Evolutionary conservation across 495 filamentous ascomycete species (phyloP), one percentile per base, ranked within the genome.

Genomic region (Penicillium egyptiacum): DNA sequence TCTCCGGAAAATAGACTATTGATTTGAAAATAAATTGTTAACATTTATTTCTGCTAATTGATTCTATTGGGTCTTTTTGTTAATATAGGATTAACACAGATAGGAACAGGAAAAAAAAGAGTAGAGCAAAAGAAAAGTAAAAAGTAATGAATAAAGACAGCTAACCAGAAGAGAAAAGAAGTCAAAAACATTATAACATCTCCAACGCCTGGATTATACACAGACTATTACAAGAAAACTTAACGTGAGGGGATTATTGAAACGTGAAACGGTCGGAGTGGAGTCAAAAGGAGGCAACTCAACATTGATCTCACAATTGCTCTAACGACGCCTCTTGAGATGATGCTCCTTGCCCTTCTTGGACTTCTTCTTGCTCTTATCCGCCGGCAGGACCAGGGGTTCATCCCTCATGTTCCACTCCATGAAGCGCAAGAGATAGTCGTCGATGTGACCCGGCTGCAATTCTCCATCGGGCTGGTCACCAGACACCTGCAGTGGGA

Each of bases 361-460:
- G 55, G 75, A 77, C 70, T 80, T 86, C 74, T 89, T 94, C 76
- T 85, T 89, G 70, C 84, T 91, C 72, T 89, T 91, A 64, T 92
- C 90, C 61, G 80, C 81, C 5, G 92, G 90, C 52, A 91, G 80
- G 56, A 91, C 86, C 49, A 96, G 79, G 26, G 88, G 86, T 55
- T 91, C 86, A 54, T 89, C 85, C 63, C 87, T 85, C 47, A 94
- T 78, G 67, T 92, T 85, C 77, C 80, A 85, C 57, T 88, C 80
- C 83, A 95, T 88, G 57, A 83, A 84, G 26, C 78, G 75, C 53
- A 97, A 73, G 83, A 98, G 90, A 66, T 91, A 96, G 41, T 93
- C 89, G 64, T 98, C 93, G 26, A 95, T 81, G 58, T 84, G 80
- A 31, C 86, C 80, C 41, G 64, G 72, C 39, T 71, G 63, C 44